Evolutionary conservation across 139 green algal genomes (phyloP).

Genomic region (Coelastrella sp.): DNA sequence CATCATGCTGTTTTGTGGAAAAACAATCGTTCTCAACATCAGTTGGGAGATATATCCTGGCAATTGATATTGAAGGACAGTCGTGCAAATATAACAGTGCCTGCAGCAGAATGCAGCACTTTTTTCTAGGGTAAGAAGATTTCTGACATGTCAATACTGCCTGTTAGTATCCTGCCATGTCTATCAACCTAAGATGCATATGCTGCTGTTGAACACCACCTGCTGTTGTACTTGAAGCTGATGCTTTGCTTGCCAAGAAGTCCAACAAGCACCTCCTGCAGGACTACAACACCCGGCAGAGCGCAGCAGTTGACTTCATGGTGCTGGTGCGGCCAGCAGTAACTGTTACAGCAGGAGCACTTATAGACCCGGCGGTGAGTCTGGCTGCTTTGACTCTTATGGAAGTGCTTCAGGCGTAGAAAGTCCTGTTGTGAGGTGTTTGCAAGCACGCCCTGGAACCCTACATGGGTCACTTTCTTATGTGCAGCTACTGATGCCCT

Average conservation of each 20-base stretch:
- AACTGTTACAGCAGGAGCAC: conserved; percentile 62
- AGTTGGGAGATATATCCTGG: no score
- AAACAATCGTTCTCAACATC: no score
- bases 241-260: conserved; percentile 85
- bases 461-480: no score
- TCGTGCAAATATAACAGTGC: no score
- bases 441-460: no score
- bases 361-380: conserved; percentile 77
- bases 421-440: no score
- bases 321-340: conserved; percentile 61
- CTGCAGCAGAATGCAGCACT: no score
- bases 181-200: neutral
- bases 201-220: neutral
- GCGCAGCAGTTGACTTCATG: conserved; percentile 73
- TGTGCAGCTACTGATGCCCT: no score
- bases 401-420: no score
- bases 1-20: no score
- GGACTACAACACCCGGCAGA: conserved; percentile 67
- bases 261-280: conserved; percentile 78
- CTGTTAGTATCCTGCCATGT: neutral
- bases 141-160: neutral
- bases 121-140: neutral
- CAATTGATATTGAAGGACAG: no score
- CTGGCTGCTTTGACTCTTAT: neutral
- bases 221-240: conserved; percentile 56